A percentile compares a stretch with the other conserved stretches of the same genome.
These are phyloP conservation scores for Schwanniomyces vanrijiae DNA, from an alignment of 805 yeast genomes.

Conservation along the genomic window DNA sequence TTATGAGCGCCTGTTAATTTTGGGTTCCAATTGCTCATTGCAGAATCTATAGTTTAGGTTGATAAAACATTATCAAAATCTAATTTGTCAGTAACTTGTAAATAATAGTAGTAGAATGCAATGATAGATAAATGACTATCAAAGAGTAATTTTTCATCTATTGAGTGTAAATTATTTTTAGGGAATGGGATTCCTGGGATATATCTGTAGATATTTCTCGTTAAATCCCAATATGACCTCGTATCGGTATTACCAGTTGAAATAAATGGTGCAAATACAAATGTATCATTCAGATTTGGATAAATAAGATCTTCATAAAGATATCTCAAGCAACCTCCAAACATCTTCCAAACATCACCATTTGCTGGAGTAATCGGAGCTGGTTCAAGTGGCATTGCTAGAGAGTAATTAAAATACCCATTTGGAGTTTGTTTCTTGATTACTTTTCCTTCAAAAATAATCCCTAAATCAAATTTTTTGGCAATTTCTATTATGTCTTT, in stretches of 20 bases:
- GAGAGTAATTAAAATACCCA: constrained; percentile 33
- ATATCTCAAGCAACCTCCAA: constrained; percentile 37
- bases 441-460: constrained; percentile 25
- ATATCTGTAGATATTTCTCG: constrained; percentile 37
- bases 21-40: not conserved
- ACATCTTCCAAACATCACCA: constrained; percentile 32
- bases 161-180: constrained; percentile 31
- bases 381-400: constrained; percentile 29
- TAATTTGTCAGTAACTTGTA: constrained; percentile 25
- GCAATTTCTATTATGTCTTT: constrained; percentile 33
- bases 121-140: constrained; percentile 34
- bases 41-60: not conserved
- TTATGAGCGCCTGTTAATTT: not conserved
- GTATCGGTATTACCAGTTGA: constrained; percentile 44
- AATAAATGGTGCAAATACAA: constrained; percentile 33
- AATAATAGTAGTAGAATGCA: constrained; percentile 40
- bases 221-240: constrained; percentile 40
- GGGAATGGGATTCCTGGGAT: constrained; percentile 21
- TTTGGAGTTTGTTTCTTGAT: constrained; percentile 20
- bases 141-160: constrained; percentile 30
- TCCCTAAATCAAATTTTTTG: constrained; percentile 35
- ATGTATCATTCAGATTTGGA: constrained; percentile 21
- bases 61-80: not conserved
- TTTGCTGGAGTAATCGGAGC: constrained; percentile 38
- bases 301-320: constrained; percentile 35